Percentiles rank a stretch among this genome's conserved stretches.
Evolutionary conservation across 23 red algal genomes (phyloP).

Genomic region (Gracilaria domingensis): DNA sequence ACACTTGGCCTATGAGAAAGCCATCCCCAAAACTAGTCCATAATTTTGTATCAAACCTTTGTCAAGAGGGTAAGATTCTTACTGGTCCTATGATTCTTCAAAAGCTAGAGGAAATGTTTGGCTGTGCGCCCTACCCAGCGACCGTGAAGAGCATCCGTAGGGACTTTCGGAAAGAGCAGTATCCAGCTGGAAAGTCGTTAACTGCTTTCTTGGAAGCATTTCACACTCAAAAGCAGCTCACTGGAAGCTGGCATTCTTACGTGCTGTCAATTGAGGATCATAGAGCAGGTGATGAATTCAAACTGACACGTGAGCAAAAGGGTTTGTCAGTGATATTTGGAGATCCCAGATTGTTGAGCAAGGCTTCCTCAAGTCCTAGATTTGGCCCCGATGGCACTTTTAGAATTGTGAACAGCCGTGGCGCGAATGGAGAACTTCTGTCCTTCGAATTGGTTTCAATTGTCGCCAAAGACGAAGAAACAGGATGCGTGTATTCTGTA

Average conservation of each 20-base stretch:
- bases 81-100: background rate
- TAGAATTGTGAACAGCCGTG: background rate
- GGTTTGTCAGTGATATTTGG: conserved; percentile 1
- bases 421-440: background rate
- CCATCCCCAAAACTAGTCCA: background rate
- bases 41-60: background rate
- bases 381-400: conserved; percentile 4
- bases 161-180: background rate
- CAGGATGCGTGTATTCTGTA: background rate
- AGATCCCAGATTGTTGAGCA: background rate
- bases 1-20: background rate
- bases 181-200: background rate
- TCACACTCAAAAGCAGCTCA: background rate
- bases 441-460: conserved; percentile 21
- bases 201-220: background rate
- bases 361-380: background rate
- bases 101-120: background rate
- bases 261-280: background rate
- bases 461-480: conserved; percentile 1
- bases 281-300: background rate
- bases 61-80: background rate
- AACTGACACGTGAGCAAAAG: background rate
- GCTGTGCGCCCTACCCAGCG: background rate
- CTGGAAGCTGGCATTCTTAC: background rate
- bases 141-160: background rate